These are phyloP conservation scores for Cryptosporidium meleagridis DNA, from an alignment of 169 alveolate genomes.

Conservation along the genomic window DNA sequence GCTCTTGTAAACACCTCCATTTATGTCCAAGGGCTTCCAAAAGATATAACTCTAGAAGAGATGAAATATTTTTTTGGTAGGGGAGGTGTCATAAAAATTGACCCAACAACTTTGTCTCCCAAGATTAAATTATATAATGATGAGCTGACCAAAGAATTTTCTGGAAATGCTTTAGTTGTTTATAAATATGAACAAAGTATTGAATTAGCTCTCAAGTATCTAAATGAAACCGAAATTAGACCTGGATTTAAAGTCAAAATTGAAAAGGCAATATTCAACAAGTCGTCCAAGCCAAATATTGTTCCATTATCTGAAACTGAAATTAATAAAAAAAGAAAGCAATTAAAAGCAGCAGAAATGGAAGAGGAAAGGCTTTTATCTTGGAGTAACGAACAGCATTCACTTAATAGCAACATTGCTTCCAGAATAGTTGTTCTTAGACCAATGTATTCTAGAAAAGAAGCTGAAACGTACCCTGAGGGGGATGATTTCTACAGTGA, in stretches of 20 bases:
- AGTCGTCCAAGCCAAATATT: neutral
- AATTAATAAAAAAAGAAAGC: slow-evolving; percentile 36
- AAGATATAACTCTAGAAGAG: slow-evolving; percentile 81
- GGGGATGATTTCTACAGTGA: slow-evolving; percentile 77
- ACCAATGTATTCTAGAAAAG: slow-evolving; percentile 70
- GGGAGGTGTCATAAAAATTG: slow-evolving; percentile 86
- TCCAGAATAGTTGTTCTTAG: slow-evolving; percentile 68
- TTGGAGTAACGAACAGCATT: slow-evolving; percentile 61
- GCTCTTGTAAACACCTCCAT: slow-evolving; percentile 79
- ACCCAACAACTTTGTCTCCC: slow-evolving; percentile 81
- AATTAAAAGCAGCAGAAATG: slow-evolving; percentile 64
- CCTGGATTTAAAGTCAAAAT: slow-evolving; percentile 82
- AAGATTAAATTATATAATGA: slow-evolving; percentile 82
- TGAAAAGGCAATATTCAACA: slow-evolving; percentile 76
- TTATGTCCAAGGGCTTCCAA: slow-evolving; percentile 86
- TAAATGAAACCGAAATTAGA: slow-evolving; percentile 82
- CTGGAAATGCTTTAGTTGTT: slow-evolving; percentile 88
- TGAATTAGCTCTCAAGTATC: slow-evolving; percentile 83
- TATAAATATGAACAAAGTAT: slow-evolving; percentile 83
- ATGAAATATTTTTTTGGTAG: slow-evolving; percentile 80
- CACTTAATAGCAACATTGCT: neutral
- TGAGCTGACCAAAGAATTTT: slow-evolving; percentile 76
- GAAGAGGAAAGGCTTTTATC: slow-evolving; percentile 67
- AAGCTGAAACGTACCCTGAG: slow-evolving; percentile 51
- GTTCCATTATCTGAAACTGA: neutral